A percentile compares a stretch with the other conserved stretches of the same genome.
phyloP scores from a whole-genome alignment of 2,329 filamentous ascomycete genomes.

The Pyrenophora tritici-repentis region DNA sequence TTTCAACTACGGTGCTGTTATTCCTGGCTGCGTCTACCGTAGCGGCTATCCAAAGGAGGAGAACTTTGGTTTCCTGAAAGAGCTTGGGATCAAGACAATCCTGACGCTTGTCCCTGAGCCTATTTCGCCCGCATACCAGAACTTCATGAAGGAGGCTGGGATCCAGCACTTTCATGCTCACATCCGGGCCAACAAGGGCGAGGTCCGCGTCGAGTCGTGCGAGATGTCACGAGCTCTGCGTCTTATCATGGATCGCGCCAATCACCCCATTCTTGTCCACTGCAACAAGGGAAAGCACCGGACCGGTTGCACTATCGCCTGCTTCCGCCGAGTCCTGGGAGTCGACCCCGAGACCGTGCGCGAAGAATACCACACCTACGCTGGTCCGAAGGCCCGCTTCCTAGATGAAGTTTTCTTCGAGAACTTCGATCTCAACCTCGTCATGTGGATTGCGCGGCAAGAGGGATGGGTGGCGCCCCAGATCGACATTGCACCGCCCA shows the following conservation, averaged over 20 bases:
- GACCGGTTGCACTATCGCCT: conserved; percentile 85
- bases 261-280: conserved; percentile 83
- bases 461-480: conserved; percentile 35
- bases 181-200: conserved; percentile 87
- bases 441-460: conserved; percentile 47
- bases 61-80: conserved; percentile 72
- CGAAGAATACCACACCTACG: conserved; percentile 73
- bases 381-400: conserved; percentile 55
- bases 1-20: conserved; percentile 76
- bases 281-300: conserved; percentile 95
- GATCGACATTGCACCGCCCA: conserved; percentile 23
- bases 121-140: conserved; percentile 54
- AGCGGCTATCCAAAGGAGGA: conserved; percentile 76
- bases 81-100: conserved; percentile 75
- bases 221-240: conserved; percentile 73
- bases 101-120: conserved; percentile 64
- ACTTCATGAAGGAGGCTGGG: conserved; percentile 67
- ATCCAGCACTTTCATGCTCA: conserved; percentile 77
- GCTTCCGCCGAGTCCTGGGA: conserved; percentile 70
- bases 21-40: conserved; percentile 74
- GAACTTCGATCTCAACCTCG: conserved; percentile 49
- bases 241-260: conserved; percentile 70
- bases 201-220: conserved; percentile 45
- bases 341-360: conserved; percentile 68
- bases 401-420: conserved; percentile 54